These are phyloP conservation scores for Takakia lepidozioides DNA, from an alignment of 225 moss, liverwort and hornwort genomes.

Conservation along the genomic window DNA sequence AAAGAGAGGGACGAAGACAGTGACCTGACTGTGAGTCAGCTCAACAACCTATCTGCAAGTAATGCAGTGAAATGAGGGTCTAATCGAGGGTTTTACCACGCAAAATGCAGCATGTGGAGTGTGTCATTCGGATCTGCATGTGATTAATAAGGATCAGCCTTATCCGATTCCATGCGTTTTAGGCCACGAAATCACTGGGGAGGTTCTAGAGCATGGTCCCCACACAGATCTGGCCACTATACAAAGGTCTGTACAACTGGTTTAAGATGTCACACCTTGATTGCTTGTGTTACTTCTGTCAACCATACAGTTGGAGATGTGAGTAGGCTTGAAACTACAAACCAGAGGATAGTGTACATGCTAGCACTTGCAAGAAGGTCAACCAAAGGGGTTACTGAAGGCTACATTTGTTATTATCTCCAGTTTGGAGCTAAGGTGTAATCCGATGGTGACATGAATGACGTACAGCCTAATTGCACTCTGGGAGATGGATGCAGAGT, in stretches of 20 bases:
- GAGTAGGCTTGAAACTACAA: neutral
- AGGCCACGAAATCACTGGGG: constrained; percentile 91
- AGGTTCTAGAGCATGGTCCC: constrained; percentile 83
- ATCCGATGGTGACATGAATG: too few species aligned
- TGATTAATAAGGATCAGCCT: constrained; percentile 82
- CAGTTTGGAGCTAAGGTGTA: too few species aligned
- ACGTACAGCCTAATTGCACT: too few species aligned
- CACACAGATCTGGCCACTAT: constrained; percentile 74
- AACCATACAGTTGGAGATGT: neutral
- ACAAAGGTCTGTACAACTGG: constrained; percentile 63
- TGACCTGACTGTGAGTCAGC: too few species aligned
- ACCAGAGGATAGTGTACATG: neutral
- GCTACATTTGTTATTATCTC: too few species aligned
- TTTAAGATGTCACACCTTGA: too few species aligned
- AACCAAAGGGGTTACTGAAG: too few species aligned
- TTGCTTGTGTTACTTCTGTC: too few species aligned
- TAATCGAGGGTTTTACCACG: too few species aligned
- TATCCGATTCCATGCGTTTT: constrained; percentile 85
- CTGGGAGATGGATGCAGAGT: constrained; percentile 84
- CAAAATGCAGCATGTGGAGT: constrained; percentile 84
- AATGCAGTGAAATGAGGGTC: too few species aligned
- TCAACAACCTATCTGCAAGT: too few species aligned
- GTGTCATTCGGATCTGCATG: constrained; percentile 96
- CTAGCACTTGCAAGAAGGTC: neutral
- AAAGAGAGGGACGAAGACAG: too few species aligned